Base-by-base conservation (phyloP, 129 eudicot species). In the Centrapalus pauciflorus region DNA sequence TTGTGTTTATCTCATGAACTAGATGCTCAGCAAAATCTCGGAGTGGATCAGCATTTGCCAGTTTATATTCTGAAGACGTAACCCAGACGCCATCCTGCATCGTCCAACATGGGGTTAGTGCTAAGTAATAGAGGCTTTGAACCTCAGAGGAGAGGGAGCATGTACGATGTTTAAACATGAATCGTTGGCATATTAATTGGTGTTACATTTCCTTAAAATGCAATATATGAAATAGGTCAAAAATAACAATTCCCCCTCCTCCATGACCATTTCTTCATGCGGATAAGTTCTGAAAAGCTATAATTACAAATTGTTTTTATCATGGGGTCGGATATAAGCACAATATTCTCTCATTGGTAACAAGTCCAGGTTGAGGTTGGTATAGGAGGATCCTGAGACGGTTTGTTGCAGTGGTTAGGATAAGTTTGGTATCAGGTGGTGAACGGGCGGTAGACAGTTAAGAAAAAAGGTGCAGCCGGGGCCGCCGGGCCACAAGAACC, bases 51-150 rank as follows among this genome's bases (percentile, higher is more conserved):
- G 98, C 83, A 48, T 52, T 76, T 62, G 96, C 91, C 34, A 65
- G 35, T 48, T 51, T 76, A 71, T 93, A 93, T 48, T 88, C 96
- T 17, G 83, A 71, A 38, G 86, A 76, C 28, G 67, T 62, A 58
- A 93, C 83, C 98, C 98, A 93, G 5, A 82, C 77, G 76, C 95
- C 97, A 75, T 83, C 89, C 95, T 86, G 83, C 32, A 65, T 16
- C 16, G 21, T 17, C 52, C 10, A 45, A 45, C 57, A 26, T 23
- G 1, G 52, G 21, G 52, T 45, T 45, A 45, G 48, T 40, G 48
- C 48, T 40, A 13, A 40, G 17, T 13, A 40, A 40, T 40, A 13
- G n/a, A n/a, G 48, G n/a, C n/a, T n/a, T n/a, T n/a, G n/a, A n/a
- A n/a, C n/a, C 48, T 17, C 48, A 40, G n/a, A 40, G 48, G 48